Conservation (phyloP, 1,284 basidiomycete species). For the Pterulicium gracile region DNA sequence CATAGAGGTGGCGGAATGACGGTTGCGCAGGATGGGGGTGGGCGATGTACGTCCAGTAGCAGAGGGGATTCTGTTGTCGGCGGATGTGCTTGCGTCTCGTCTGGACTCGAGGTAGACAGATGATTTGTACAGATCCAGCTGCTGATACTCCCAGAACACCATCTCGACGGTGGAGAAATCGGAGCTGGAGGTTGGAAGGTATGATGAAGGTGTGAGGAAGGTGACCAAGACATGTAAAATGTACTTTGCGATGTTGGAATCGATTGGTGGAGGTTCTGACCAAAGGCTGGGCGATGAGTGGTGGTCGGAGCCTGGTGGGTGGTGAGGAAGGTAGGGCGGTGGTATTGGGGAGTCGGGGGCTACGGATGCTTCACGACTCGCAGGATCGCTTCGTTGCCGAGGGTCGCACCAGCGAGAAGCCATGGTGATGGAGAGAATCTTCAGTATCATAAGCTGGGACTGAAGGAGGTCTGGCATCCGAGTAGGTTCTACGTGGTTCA, state of each 20-base stretch:
- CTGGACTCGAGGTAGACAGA: neutral
- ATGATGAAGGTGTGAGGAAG: slow-evolving; percentile 64
- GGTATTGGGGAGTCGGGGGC: slow-evolving; percentile 8
- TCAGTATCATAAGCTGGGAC: slow-evolving; percentile 83
- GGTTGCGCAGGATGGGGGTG: slow-evolving; percentile 18
- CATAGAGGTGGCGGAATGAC: slow-evolving; percentile 34
- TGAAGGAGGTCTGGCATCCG: slow-evolving; percentile 61
- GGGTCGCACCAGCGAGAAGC: slow-evolving; percentile 60
- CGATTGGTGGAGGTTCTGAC: slow-evolving; percentile 68
- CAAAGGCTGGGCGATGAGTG: slow-evolving; percentile 29
- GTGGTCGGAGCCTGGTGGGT: slow-evolving; percentile 18
- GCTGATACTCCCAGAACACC: slow-evolving; percentile 14
- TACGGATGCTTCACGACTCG: slow-evolving; percentile 11
- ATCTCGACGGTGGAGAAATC: slow-evolving; percentile 16
- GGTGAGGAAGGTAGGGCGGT: slow-evolving; percentile 8
- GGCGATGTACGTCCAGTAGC: slow-evolving; percentile 12
- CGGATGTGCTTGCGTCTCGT: slow-evolving; percentile 2
- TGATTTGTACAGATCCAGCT: slow-evolving; percentile 11
- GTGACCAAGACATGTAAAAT: slow-evolving; percentile 74
- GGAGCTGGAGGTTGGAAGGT: slow-evolving; percentile 19
- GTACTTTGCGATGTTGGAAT: slow-evolving; percentile 82
- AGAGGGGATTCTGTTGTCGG: slow-evolving; percentile 9
- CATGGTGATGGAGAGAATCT: slow-evolving; percentile 72
- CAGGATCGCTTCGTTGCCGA: slow-evolving; percentile 17
- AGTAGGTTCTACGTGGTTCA: neutral